Evolutionary conservation across 495 filamentous ascomycete genomes (phyloP).

Genomic region (Poronia punctata): DNA sequence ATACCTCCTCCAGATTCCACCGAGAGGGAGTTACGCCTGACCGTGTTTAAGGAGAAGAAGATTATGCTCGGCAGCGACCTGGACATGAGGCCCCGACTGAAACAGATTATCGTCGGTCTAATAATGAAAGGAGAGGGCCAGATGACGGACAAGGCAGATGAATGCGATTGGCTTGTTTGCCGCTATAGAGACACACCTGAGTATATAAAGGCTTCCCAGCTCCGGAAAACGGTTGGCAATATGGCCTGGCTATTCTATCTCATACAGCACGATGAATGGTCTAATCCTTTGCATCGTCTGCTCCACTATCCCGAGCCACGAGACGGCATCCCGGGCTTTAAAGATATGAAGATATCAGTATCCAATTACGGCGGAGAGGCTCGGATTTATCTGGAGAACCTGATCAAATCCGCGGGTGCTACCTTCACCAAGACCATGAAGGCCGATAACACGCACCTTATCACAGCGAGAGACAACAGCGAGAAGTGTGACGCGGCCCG

Average conservation of each 20-base stretch:
- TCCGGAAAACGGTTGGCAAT: slow-evolving; percentile 79
- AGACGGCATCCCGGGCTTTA: slow-evolving; percentile 70
- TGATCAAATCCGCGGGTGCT: slow-evolving; percentile 74
- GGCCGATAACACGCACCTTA: slow-evolving; percentile 88
- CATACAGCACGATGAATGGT: slow-evolving; percentile 83
- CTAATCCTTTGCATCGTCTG: slow-evolving; percentile 67
- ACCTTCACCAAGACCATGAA: slow-evolving; percentile 90
- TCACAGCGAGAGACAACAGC: slow-evolving; percentile 78
- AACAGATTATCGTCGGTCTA: slow-evolving; percentile 59
- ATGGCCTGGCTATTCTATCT: slow-evolving; percentile 89
- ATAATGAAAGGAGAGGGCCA: slow-evolving; percentile 62
- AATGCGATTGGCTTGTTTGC: slow-evolving; percentile 77
- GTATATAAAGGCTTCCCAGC: slow-evolving; percentile 67
- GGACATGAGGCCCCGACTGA: slow-evolving; percentile 55
- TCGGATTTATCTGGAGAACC: slow-evolving; percentile 84
- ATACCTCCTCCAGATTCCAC: slow-evolving; percentile 31
- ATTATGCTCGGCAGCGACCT: slow-evolving; percentile 68
- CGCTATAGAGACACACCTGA: slow-evolving; percentile 75
- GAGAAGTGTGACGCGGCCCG: slow-evolving; percentile 87
- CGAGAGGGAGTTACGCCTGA: slow-evolving; percentile 26
- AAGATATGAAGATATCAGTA: slow-evolving; percentile 68
- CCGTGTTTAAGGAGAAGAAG: slow-evolving; percentile 61
- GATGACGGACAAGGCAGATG: slow-evolving; percentile 57
- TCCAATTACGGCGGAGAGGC: slow-evolving; percentile 97
- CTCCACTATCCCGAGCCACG: slow-evolving; percentile 84